These are phyloP conservation scores for Cajanus cajan DNA, from an alignment of 306 rosid species.

Conservation along the genomic window DNA sequence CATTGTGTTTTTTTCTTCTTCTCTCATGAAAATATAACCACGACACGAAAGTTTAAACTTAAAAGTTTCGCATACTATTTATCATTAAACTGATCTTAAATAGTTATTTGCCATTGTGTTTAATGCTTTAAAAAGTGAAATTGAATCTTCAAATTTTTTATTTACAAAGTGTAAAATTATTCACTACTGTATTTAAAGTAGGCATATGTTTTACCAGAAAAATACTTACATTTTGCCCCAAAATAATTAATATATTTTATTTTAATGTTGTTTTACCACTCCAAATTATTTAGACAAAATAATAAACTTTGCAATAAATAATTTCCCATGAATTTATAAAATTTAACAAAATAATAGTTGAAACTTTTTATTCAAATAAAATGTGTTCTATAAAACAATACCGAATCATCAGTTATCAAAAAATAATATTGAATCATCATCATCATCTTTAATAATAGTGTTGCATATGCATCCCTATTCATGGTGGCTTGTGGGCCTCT, in stretches of 20 bases:
- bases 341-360: background rate
- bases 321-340: background rate
- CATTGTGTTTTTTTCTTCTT: background rate
- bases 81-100: too few relatives aligned
- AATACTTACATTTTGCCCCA: background rate
- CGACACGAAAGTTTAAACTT: too few relatives aligned
- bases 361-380: background rate
- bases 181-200: background rate
- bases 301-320: background rate
- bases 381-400: background rate
- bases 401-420: too few relatives aligned
- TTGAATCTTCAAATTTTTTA: background rate
- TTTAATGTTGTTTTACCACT: background rate
- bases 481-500: background rate
- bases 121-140: background rate
- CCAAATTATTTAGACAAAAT: background rate
- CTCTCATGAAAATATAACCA: too few relatives aligned
- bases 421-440: background rate
- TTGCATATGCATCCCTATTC: background rate
- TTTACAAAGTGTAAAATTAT: background rate
- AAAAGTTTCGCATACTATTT: too few relatives aligned
- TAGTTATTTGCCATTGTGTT: too few relatives aligned
- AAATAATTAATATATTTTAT: background rate
- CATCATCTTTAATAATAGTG: background rate
- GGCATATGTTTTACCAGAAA: background rate